These are phyloP conservation scores for Lantana camara DNA, from an alignment of 257 asterid species.

Conservation along the genomic window DNA sequence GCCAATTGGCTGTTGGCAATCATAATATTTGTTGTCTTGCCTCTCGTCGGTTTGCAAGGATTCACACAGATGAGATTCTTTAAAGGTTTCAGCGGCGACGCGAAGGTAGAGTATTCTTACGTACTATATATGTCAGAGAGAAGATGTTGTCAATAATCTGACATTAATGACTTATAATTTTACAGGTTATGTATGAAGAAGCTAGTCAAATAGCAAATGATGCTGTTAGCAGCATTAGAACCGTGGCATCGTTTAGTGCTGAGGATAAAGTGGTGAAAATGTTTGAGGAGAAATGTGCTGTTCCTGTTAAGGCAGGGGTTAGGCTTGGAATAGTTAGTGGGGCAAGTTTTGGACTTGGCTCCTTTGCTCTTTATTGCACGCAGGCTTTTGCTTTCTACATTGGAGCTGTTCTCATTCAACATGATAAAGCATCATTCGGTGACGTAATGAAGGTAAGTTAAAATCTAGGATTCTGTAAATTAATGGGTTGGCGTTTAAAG, in stretches of 20 bases:
- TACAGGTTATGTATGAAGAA: conserved; percentile 79
- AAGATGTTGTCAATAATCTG: background rate
- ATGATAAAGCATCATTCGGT: conserved; percentile 55
- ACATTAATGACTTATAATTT: too few species aligned
- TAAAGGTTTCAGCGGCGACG: conserved; percentile 65
- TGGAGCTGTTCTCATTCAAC: conserved; percentile 60
- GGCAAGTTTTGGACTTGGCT: conserved; percentile 54
- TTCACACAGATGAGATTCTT: conserved; percentile 58
- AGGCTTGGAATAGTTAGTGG: conserved; percentile 67
- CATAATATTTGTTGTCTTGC: conserved; percentile 50
- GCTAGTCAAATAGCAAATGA: conserved; percentile 91
- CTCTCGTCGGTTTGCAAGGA: conserved; percentile 73
- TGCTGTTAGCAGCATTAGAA: conserved; percentile 81
- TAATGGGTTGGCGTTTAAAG: too few species aligned
- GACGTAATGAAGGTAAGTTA: conserved; percentile 62
- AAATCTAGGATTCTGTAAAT: too few species aligned
- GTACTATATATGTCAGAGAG: too few species aligned
- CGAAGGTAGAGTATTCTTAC: conserved; percentile 45
- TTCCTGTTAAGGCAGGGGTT: conserved; percentile 60
- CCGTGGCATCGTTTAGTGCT: conserved; percentile 84
- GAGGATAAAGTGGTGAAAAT: conserved; percentile 70
- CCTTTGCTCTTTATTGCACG: conserved; percentile 48
- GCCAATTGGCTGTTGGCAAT: conserved; percentile 84
- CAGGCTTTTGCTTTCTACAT: conserved; percentile 73
- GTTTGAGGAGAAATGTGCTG: conserved; percentile 67